Evolutionary conservation across 305 asterid species (phyloP).

Genomic region (Fraxinus velutina): DNA sequence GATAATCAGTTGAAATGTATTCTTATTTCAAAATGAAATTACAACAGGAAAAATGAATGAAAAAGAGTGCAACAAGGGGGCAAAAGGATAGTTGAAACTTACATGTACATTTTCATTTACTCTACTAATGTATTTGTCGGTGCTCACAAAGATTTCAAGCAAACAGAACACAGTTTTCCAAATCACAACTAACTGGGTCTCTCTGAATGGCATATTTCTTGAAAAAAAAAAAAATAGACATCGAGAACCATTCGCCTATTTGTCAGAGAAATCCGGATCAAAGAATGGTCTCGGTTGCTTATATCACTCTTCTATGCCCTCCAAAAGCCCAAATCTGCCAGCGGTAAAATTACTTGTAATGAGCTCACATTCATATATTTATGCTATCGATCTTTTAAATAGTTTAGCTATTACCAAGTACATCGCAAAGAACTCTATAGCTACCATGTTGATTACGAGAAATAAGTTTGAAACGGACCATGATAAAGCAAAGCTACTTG

Average conservation of each 20-base stretch:
- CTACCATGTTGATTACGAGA: neutral
- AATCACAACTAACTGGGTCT: slow-evolving; percentile 19
- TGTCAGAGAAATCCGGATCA: slow-evolving; percentile 12
- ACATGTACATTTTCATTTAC: slow-evolving; percentile 31
- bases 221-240: neutral
- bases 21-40: neutral
- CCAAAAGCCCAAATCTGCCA: slow-evolving; percentile 98
- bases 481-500: neutral
- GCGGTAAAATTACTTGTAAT: neutral
- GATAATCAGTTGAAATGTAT: neutral
- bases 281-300: slow-evolving; percentile 27
- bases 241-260: slow-evolving; percentile 7
- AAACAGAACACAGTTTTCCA: slow-evolving; percentile 23
- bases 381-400: neutral
- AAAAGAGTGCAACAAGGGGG: neutral
- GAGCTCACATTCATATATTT: neutral
- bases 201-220: slow-evolving; percentile 17
- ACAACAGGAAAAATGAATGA: neutral
- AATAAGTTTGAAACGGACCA: neutral
- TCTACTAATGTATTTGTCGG: slow-evolving; percentile 31
- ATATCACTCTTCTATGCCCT: slow-evolving; percentile 81
- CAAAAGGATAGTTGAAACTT: neutral
- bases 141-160: slow-evolving; percentile 23
- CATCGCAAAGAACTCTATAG: neutral
- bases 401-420: neutral